A percentile compares a stretch with the other conserved stretches of the same genome.
phyloP scores from a whole-genome alignment of 495 filamentous ascomycete species.

The Neurospora hispaniola region DNA sequence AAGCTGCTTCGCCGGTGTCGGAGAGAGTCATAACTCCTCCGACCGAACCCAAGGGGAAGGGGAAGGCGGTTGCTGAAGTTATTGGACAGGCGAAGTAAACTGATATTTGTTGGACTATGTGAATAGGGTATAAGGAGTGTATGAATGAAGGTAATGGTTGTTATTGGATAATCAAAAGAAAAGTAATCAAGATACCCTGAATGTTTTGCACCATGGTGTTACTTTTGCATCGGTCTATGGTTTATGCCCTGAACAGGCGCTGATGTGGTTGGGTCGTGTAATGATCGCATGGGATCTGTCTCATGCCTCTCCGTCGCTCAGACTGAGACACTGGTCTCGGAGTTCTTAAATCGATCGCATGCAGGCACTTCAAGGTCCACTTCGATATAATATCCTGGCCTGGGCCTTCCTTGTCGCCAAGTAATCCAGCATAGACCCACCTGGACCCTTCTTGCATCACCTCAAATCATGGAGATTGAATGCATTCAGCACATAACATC shows the following conservation, averaged over 20 bases:
- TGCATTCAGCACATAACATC: not conserved
- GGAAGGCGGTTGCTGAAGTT: not conserved
- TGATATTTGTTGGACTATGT: no score
- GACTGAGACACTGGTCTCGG: no score
- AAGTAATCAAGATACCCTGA: not conserved
- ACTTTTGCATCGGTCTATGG: not conserved
- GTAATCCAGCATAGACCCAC: not conserved
- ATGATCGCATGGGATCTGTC: not conserved
- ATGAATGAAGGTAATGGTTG: not conserved
- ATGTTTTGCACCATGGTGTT: not conserved
- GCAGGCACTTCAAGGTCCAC: not conserved
- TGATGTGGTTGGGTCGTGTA: not conserved
- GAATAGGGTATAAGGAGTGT: not conserved
- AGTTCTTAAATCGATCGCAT: not conserved
- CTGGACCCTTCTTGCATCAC: not conserved
- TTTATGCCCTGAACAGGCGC: not conserved
- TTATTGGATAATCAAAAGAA: not conserved
- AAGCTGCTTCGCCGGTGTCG: not conserved
- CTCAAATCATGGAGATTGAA: not conserved
- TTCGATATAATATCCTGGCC: not conserved
- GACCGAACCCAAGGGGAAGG: not conserved
- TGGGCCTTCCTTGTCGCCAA: not conserved
- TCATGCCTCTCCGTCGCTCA: not conserved
- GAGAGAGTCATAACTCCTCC: not conserved
- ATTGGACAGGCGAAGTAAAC: not conserved